Evolutionary conservation across 208 protist species (phyloP).

Genomic region (Crithidia fasciculata): DNA sequence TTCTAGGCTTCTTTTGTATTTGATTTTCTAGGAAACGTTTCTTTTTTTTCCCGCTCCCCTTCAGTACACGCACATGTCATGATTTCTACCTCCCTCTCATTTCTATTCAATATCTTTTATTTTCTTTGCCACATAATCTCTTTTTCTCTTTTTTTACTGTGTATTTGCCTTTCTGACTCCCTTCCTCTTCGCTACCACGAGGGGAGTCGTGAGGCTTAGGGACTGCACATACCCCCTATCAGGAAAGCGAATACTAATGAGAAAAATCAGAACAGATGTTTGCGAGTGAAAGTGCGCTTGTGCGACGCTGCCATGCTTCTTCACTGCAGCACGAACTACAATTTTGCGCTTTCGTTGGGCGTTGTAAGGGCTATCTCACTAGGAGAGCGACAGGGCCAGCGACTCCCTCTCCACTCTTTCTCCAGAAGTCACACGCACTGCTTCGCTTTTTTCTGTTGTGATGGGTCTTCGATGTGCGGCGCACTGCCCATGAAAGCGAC

Average conservation of each 20-base stretch:
- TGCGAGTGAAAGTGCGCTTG: no score
- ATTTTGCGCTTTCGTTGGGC: not conserved
- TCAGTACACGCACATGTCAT: not conserved
- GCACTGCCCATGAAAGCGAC: no score
- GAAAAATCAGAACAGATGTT: slow-evolving; percentile 1
- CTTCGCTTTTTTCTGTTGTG: no score
- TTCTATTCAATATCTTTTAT: no score
- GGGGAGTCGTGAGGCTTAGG: slow-evolving; percentile 3
- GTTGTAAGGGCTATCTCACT: no score
- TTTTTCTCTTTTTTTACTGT: no score
- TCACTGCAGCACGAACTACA: not conserved
- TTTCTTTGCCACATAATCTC: no score
- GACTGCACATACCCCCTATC: slow-evolving; percentile 7
- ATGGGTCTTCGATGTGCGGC: no score
- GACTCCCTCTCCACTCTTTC: no score
- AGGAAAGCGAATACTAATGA: slow-evolving; percentile 2
- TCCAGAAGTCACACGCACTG: no score
- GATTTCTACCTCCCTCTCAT: not conserved
- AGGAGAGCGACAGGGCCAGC: no score
- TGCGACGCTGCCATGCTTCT: not conserved
- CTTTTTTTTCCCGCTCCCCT: not conserved
- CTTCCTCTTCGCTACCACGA: not conserved
- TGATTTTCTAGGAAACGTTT: slow-evolving; percentile 12
- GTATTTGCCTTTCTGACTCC: no score
- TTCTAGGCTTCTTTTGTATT: slow-evolving; percentile 19